These are phyloP conservation scores for Dothideomycetes sp. DNA, from an alignment of 2,329 filamentous ascomycete genomes.

Conservation along the genomic window DNA sequence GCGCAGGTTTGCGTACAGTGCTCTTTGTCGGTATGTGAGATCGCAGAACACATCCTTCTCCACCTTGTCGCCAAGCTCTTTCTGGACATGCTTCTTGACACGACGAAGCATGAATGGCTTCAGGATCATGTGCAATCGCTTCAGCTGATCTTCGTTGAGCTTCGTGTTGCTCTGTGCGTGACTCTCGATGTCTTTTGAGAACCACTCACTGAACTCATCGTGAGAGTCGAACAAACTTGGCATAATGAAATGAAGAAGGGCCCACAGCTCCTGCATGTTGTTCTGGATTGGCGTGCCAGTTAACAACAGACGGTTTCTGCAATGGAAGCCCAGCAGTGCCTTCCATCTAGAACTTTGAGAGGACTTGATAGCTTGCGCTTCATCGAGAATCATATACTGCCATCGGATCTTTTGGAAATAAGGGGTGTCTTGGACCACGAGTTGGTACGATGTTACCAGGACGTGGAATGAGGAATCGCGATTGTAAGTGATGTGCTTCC, in stretches of 20 bases:
- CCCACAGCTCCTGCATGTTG: slow-evolving; percentile 99
- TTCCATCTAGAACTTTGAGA: slow-evolving; percentile 96
- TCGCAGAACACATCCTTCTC: slow-evolving; percentile 95
- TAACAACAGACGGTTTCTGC: slow-evolving; percentile 83
- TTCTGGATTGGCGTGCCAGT: slow-evolving; percentile 98
- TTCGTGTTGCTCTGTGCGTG: slow-evolving; percentile 99
- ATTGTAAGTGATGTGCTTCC: slow-evolving; percentile 92
- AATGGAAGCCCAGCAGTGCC: slow-evolving; percentile 85
- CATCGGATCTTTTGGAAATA: slow-evolving; percentile 99
- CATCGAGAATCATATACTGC: slow-evolving; percentile 99
- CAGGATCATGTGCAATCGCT: slow-evolving; percentile 94
- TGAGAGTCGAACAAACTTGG: slow-evolving; percentile 94
- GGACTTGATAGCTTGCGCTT: slow-evolving; percentile 98
- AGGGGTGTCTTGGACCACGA: slow-evolving; percentile 89
- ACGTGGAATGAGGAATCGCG: slow-evolving; percentile 93
- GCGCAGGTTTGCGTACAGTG: slow-evolving; percentile 82
- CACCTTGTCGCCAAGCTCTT: slow-evolving; percentile 97
- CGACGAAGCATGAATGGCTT: slow-evolving; percentile 99
- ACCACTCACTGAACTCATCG: slow-evolving; percentile 90
- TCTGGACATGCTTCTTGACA: slow-evolving; percentile 99
- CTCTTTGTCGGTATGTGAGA: slow-evolving; percentile 88
- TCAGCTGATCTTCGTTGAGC: slow-evolving; percentile 94
- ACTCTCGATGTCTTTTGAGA: slow-evolving; percentile 92
- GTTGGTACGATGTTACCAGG: slow-evolving; percentile 90
- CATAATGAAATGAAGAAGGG: slow-evolving; percentile 98